These are phyloP conservation scores for Kernera saxatilis DNA, from an alignment of 345 rosid genomes.

Conservation along the genomic window DNA sequence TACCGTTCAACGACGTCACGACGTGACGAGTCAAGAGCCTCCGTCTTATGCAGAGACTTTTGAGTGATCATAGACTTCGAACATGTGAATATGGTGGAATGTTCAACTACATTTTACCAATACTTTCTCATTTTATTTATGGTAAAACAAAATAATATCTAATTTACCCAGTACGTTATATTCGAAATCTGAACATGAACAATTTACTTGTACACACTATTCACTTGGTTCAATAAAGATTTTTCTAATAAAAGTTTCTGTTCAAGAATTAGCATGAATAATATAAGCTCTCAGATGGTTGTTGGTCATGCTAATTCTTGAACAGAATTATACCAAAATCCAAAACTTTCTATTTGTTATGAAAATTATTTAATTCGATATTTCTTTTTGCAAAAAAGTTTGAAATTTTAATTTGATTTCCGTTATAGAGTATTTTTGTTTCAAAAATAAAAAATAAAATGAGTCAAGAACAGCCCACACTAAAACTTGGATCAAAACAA, in stretches of 20 bases:
- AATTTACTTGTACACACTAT: too few relatives aligned
- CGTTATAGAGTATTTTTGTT: not conserved
- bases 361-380: not conserved
- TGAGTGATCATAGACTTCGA: too few relatives aligned
- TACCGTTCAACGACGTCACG: not conserved
- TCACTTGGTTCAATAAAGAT: too few relatives aligned
- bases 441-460: not conserved
- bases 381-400: not conserved
- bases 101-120: too few relatives aligned
- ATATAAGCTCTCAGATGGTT: not conserved
- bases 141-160: too few relatives aligned
- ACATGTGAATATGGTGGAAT: too few relatives aligned
- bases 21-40: not conserved
- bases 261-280: not conserved
- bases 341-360: not conserved
- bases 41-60: too few relatives aligned
- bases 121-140: too few relatives aligned
- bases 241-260: too few relatives aligned
- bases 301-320: too few relatives aligned
- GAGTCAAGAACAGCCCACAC: not conserved
- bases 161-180: too few relatives aligned
- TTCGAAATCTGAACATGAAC: too few relatives aligned
- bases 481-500: not conserved
- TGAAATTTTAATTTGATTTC: not conserved
- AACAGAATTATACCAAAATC: not conserved